Evolutionary conservation across 108 stramenopile species (phyloP), one percentile per base, ranked within the genome.

Genomic region (Cyclotella baltica): DNA sequence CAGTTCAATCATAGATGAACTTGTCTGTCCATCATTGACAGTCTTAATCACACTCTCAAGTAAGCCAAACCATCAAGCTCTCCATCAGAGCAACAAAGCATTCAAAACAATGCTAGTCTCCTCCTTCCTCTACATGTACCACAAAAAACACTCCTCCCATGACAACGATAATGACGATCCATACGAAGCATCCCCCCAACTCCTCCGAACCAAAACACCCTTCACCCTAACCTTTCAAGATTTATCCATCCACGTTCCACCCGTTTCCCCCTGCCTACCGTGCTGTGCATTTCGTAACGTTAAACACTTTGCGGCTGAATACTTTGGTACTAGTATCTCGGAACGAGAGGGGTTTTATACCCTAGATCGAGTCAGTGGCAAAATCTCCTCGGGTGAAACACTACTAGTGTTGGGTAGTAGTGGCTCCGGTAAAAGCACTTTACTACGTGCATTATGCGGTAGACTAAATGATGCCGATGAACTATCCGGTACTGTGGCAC

Each of bases 221-320:
- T 62, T 62, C 33, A 62, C 31, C 70, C 69, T 83, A 20, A 62
- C 76, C 48, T 83, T 83, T 38, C 74, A 83, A 50, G 55, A 83
- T 63, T 47, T 83, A 25, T 37, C 70, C 43, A 76, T 83, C 62
- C 55, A 72, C 55, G 81, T 83, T 19, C 81, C 81, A 20, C 33
- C 25, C 62, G 61, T 30, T 2, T 13, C 22, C 16, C 18, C 1
- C 35, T 34, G 20, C 71, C 52, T 56, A 61, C 29, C 65, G 1
- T 23, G 57, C 59, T 28, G 30, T 40, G 51, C 27, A 3, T 67
- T 27, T 25, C 28, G 2, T 73, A 77, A 56, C 70, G 62, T 80
- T 40, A 69, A 76, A 58, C 8, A 69, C 25, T 52, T 62, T 25
- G 72, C 36, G 0, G 47, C 64, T 18, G 83, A 80, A 64, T 80